Evolutionary conservation across 768 basidiomycete genomes (phyloP).

Genomic region (Goffeauzyma gilvescens): DNA sequence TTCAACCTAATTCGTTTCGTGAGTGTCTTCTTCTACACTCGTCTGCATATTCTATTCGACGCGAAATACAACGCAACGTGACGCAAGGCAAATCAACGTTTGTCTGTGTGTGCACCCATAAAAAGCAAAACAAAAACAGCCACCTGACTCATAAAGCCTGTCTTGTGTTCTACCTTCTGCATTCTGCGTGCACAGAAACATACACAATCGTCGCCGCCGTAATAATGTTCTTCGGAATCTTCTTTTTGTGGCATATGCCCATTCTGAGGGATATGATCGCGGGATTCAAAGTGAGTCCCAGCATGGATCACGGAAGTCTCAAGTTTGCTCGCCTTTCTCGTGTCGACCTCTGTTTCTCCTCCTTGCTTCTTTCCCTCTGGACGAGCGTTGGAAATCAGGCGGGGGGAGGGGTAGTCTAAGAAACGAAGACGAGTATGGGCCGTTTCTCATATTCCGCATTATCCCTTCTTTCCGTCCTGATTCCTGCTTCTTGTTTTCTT

Average conservation of each 20-base stretch:
- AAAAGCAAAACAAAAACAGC: not conserved
- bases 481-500: not conserved
- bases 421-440: not conserved
- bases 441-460: not conserved
- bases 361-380: not conserved
- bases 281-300: slow-evolving; percentile 24
- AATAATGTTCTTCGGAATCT: slow-evolving; percentile 17
- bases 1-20: slow-evolving; percentile 10
- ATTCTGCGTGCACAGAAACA: slow-evolving; percentile 15
- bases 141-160: not conserved
- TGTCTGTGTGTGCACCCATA: not conserved
- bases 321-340: not conserved
- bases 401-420: not conserved
- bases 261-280: slow-evolving; percentile 26
- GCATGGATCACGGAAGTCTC: too few species aligned
- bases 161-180: not conserved
- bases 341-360: not conserved
- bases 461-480: not conserved
- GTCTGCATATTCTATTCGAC: not conserved
- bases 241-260: slow-evolving; percentile 30
- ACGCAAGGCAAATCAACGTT: not conserved
- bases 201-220: slow-evolving; percentile 26
- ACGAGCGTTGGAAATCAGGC: not conserved
- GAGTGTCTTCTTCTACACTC: not conserved
- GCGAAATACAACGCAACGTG: too few species aligned